Conservation (phyloP, 1,139 yeast genomes). For the Suhomyces terraborum region DNA sequence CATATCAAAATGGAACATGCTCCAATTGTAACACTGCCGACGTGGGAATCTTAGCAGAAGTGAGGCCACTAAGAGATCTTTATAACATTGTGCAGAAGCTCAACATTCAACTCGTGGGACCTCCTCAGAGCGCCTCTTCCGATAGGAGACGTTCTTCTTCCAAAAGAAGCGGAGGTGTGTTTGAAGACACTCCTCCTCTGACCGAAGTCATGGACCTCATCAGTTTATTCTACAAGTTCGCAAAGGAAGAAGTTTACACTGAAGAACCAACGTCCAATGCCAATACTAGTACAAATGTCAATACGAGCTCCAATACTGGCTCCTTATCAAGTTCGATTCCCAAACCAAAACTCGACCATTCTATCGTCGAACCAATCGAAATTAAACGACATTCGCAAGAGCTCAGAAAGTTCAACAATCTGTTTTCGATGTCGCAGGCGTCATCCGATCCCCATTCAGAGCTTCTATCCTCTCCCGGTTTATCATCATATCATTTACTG, state of each 20-base stretch:
- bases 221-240: constrained; percentile 43
- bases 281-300: too few relatives aligned
- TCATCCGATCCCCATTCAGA: neutral
- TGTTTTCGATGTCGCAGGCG: neutral
- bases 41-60: constrained; percentile 43
- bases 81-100: constrained; percentile 37
- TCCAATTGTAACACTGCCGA: constrained; percentile 48
- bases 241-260: constrained; percentile 38
- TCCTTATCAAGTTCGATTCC: too few relatives aligned
- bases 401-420: neutral
- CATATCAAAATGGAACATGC: constrained; percentile 36
- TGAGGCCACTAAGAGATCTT: constrained; percentile 56
- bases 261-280: neutral
- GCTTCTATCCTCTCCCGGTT: neutral
- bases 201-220: constrained; percentile 39
- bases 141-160: constrained; percentile 10
- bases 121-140: constrained; percentile 9
- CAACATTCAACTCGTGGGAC: constrained; percentile 16
- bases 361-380: constrained; percentile 15
- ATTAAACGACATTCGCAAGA: constrained; percentile 13
- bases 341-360: constrained; percentile 5
- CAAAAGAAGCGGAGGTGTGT: constrained; percentile 18
- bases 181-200: constrained; percentile 8
- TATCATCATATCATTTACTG: neutral
- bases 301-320: too few relatives aligned